phyloP scores from a whole-genome alignment of 495 filamentous ascomycete species.

The Penicillium dipodomyicola region DNA sequence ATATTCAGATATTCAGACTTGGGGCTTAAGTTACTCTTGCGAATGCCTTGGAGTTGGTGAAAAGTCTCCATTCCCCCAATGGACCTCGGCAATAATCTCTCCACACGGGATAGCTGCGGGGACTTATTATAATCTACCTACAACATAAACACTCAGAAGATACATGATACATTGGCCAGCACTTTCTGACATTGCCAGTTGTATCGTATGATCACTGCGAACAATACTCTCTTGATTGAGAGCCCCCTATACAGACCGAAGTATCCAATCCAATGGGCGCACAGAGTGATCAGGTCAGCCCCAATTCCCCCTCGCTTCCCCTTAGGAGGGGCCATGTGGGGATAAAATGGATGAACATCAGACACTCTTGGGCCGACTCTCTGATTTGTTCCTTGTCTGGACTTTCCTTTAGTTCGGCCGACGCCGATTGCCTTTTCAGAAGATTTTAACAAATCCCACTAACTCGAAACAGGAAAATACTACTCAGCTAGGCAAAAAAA shows the following conservation, averaged over 20 bases:
- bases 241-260: not conserved
- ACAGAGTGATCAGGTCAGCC: not conserved
- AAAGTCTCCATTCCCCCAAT: not conserved
- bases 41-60: not conserved
- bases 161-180: not conserved
- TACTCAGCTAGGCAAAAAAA: not conserved
- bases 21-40: not conserved
- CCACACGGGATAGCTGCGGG: not conserved
- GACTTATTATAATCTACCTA: not conserved
- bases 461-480: not conserved
- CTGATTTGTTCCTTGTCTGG: not conserved
- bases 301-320: not conserved
- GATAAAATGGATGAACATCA: not conserved
- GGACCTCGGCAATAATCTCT: slow-evolving; percentile 9
- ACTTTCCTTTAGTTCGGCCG: not conserved
- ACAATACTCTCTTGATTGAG: not conserved
- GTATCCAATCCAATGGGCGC: not conserved
- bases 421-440: not conserved
- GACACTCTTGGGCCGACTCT: not conserved
- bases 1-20: not conserved
- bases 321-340: not conserved
- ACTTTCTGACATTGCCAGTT: too few species aligned
- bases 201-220: not conserved
- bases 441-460: not conserved
- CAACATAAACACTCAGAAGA: not conserved